A percentile compares a stretch with the other conserved stretches of the same genome.
Evolutionary conservation across 257 asterid genomes (phyloP).

Genomic region (Solanum sejunctum): DNA sequence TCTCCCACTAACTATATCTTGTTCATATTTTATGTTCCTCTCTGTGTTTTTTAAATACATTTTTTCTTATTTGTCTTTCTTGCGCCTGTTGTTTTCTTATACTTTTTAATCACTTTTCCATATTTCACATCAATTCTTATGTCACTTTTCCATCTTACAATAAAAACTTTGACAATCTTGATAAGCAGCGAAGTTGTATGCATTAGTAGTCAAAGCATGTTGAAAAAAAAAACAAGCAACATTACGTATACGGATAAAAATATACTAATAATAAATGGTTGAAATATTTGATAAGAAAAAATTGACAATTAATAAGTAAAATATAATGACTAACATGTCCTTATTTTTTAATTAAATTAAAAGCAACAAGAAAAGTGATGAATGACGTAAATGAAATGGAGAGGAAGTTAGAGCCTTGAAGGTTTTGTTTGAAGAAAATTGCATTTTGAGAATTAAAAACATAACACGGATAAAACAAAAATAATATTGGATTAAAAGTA

Average conservation of each 20-base stretch:
- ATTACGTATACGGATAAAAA: neutral
- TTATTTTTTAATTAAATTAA: neutral
- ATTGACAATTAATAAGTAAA: neutral
- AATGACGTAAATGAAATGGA: neutral
- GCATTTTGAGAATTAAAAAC: neutral
- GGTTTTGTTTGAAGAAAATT: neutral
- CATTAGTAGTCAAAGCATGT: neutral
- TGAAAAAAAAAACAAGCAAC: neutral
- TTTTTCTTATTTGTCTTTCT: neutral
- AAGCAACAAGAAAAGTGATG: neutral
- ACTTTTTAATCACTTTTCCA: neutral
- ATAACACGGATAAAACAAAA: neutral
- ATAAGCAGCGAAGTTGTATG: neutral
- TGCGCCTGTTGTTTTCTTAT: neutral
- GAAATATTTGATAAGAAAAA: neutral
- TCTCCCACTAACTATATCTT: neutral
- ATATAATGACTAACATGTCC: neutral
- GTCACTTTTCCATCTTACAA: neutral
- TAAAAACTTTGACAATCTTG: neutral
- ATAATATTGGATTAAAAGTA: neutral
- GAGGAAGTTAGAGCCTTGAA: neutral
- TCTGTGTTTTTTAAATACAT: neutral
- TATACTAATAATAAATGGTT: neutral
- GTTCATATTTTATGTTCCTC: neutral
- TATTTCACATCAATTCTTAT: neutral